phyloP scores from a whole-genome alignment of 352 stramenopile genomes.

The Pythium chondricola region DNA sequence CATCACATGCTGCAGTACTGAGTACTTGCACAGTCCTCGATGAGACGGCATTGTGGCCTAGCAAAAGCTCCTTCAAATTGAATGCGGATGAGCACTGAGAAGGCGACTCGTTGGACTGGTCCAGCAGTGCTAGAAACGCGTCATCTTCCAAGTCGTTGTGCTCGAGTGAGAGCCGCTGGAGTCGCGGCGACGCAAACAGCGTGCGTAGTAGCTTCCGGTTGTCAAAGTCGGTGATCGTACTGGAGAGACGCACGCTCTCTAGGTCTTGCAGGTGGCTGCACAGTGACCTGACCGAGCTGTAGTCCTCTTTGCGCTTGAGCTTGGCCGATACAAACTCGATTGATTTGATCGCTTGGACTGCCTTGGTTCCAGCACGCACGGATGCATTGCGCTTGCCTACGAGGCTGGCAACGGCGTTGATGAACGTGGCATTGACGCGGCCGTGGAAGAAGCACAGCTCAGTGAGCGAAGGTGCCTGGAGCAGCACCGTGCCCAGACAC shows the following conservation, averaged over 20 bases:
- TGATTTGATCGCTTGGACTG: too few species aligned
- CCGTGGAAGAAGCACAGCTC: slow-evolving; percentile 74
- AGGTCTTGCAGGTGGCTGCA: slow-evolving; percentile 32
- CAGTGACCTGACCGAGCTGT: slow-evolving; percentile 38
- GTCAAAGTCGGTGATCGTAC: slow-evolving; percentile 52
- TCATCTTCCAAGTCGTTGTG: slow-evolving; percentile 77
- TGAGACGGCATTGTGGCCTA: slow-evolving; percentile 60
- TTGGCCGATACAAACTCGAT: slow-evolving; percentile 75
- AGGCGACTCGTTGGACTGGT: slow-evolving; percentile 10
- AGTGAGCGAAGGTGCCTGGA: slow-evolving; percentile 21
- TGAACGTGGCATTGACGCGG: slow-evolving; percentile 37
- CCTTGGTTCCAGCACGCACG: too few species aligned
- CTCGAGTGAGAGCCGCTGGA: slow-evolving; percentile 55
- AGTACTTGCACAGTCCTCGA: slow-evolving; percentile 37
- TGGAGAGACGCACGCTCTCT: slow-evolving; percentile 45
- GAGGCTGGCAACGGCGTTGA: slow-evolving; percentile 31
- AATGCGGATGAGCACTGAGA: slow-evolving; percentile 4
- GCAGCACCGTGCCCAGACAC: slow-evolving; percentile 31
- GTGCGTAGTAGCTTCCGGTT: slow-evolving; percentile 40
- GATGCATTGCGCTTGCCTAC: slow-evolving; percentile 19
- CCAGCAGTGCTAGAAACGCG: slow-evolving; percentile 24
- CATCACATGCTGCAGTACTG: slow-evolving; percentile 37
- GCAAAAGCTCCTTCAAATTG: slow-evolving; percentile 35
- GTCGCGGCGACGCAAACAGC: slow-evolving; percentile 23
- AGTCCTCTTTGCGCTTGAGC: slow-evolving; percentile 23